Conservation (phyloP, 352 stramenopile species). For the Phytophthora niederhauseri region DNA sequence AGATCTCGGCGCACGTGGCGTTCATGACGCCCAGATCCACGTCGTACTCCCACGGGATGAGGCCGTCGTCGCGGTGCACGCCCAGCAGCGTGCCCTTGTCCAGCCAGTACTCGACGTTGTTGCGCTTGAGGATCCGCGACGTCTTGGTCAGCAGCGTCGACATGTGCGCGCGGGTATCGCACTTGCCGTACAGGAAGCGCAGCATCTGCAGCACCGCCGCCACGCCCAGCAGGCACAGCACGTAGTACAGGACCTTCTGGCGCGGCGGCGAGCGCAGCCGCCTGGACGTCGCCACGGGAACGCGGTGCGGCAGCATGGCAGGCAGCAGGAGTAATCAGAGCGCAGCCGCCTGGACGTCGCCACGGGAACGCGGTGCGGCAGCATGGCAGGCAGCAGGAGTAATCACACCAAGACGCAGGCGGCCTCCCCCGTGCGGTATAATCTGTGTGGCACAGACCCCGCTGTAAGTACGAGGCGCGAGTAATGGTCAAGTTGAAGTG, state of each 20-base stretch:
- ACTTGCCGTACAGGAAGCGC: constrained; percentile 75
- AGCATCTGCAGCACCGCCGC: constrained; percentile 44
- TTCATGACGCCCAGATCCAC: constrained; percentile 86
- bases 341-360: constrained; percentile 18
- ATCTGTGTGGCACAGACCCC: constrained; percentile 12
- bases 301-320: constrained; percentile 40
- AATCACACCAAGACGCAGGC: constrained; percentile 13
- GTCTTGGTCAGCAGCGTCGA: constrained; percentile 70
- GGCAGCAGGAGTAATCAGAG: neutral
- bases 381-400: constrained; percentile 31
- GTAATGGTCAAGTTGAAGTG: constrained; percentile 15
- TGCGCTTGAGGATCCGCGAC: constrained; percentile 58
- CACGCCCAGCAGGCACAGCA: constrained; percentile 38
- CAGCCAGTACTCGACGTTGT: constrained; percentile 84
- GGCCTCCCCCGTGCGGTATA: constrained; percentile 11
- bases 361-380: constrained; percentile 35
- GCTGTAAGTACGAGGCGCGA: constrained; percentile 25
- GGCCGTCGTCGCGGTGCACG: constrained; percentile 65
- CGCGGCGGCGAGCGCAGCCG: constrained; percentile 18
- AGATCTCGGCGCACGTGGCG: constrained; percentile 68
- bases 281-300: constrained; percentile 21
- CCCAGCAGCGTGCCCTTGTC: constrained; percentile 82
- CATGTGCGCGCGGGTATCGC: constrained; percentile 77
- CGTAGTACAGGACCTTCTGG: constrained; percentile 36
- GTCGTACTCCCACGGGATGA: constrained; percentile 87